Conservation (phyloP, 768 basidiomycete species). For the Kwoniella sp. region DNA sequence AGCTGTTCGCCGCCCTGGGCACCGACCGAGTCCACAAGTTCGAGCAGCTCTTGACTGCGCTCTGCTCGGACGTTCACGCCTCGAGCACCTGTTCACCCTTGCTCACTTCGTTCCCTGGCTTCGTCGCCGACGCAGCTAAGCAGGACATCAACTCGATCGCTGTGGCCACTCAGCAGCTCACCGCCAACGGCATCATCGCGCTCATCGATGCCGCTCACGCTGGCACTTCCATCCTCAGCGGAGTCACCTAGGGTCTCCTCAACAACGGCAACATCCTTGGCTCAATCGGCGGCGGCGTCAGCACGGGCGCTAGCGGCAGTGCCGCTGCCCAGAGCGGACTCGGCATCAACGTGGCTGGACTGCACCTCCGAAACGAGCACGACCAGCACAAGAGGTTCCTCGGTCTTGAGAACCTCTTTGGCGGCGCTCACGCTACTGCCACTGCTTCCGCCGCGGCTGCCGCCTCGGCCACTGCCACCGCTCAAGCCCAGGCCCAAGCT, state of each 20-base stretch:
- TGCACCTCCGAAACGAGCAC: slow-evolving; percentile 10
- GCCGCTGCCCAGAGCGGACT: background rate
- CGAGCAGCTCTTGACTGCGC: slow-evolving; percentile 1
- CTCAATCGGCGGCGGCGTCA: too few species aligned
- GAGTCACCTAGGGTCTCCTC: slow-evolving; percentile 1
- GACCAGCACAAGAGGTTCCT: slow-evolving; percentile 6
- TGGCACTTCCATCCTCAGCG: background rate
- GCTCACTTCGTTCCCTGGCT: slow-evolving; percentile 12
- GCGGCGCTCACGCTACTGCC: background rate
- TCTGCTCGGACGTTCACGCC: slow-evolving; percentile 11
- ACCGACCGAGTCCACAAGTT: slow-evolving; percentile 17
- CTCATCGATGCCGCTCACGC: slow-evolving; percentile 17
- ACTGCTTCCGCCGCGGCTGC: background rate
- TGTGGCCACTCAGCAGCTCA: slow-evolving; percentile 4
- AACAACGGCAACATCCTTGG: slow-evolving; percentile 3
- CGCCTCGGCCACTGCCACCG: background rate
- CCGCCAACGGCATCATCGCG: slow-evolving; percentile 13
- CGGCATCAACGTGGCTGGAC: slow-evolving; percentile 3
- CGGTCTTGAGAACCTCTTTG: slow-evolving; percentile 14
- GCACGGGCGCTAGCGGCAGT: background rate
- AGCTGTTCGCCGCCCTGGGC: slow-evolving; percentile 25
- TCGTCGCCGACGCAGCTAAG: slow-evolving; percentile 8
- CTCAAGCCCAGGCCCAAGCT: slow-evolving; percentile 3
- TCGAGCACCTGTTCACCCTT: slow-evolving; percentile 12
- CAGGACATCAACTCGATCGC: slow-evolving; percentile 1